Evolutionary conservation across 768 basidiomycete species (phyloP).

Genomic region (Mrakia gelida): DNA sequence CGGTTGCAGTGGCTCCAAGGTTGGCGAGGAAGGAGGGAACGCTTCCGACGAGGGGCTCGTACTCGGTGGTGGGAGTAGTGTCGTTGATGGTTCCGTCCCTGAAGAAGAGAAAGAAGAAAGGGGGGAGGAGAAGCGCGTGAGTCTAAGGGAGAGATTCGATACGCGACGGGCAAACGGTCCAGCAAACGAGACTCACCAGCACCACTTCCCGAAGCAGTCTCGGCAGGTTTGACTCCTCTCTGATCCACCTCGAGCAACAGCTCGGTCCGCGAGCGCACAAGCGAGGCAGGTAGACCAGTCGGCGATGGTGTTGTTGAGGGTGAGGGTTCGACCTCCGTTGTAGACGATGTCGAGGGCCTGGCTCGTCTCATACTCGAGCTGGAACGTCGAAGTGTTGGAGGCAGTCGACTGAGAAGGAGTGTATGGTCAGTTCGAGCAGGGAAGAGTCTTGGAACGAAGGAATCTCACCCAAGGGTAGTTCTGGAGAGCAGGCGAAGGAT

Average conservation of each 20-base stretch:
- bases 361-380: conserved; percentile 57
- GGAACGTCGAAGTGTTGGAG: conserved; percentile 61
- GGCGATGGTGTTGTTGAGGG: conserved; percentile 50
- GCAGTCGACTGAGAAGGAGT: conserved; percentile 33
- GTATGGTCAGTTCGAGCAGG: too few species aligned
- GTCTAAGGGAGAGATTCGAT: not conserved
- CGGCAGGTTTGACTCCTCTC: conserved; percentile 20
- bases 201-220: conserved; percentile 23
- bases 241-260: conserved; percentile 32
- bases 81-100: conserved; percentile 28
- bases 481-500: not conserved
- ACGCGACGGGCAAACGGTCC: not conserved
- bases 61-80: not conserved
- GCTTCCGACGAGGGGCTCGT: conserved; percentile 22
- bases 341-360: conserved; percentile 59
- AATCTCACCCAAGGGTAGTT: conserved; percentile 50
- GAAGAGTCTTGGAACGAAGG: too few species aligned
- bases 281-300: conserved; percentile 63
- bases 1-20: conserved; percentile 7
- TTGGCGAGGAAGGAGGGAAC: conserved; percentile 25
- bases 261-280: conserved; percentile 62
- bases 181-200: not conserved
- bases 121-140: not conserved
- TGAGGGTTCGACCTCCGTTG: conserved; percentile 54
- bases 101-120: not conserved